These are phyloP conservation scores for Coemansia sp. DNA, from an alignment of 192 early-diverging fungal species.

Conservation along the genomic window DNA sequence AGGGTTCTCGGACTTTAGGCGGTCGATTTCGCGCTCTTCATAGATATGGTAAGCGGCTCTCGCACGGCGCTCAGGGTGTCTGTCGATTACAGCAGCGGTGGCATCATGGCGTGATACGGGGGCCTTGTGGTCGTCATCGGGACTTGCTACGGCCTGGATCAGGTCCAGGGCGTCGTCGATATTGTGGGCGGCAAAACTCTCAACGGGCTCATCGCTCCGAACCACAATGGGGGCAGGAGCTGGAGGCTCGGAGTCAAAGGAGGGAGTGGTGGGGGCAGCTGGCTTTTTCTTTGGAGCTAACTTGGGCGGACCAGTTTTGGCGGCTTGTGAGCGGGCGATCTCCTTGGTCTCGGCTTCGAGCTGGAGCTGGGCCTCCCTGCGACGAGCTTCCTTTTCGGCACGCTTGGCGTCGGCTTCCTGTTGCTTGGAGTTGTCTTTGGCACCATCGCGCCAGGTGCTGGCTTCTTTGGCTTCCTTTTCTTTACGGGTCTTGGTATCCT, in stretches of 20 bases:
- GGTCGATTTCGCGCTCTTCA: conserved; percentile 71
- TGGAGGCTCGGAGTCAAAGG: conserved; percentile 1
- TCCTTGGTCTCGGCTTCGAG: conserved; percentile 65
- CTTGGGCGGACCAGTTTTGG: conserved; percentile 15
- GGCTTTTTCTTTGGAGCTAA: conserved; percentile 12
- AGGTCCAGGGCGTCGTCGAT: conserved; percentile 88
- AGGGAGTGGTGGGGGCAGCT: not conserved
- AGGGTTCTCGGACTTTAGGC: conserved; percentile 79
- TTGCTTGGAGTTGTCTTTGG: conserved; percentile 67
- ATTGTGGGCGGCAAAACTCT: conserved; percentile 76
- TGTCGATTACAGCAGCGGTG: conserved; percentile 67
- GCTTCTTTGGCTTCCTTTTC: conserved; percentile 64
- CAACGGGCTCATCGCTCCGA: conserved; percentile 39
- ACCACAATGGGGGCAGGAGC: conserved; percentile 13
- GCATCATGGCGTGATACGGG: conserved; percentile 20
- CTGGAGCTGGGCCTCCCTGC: conserved; percentile 64
- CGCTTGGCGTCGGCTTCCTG: conserved; percentile 63
- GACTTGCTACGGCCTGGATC: conserved; percentile 51
- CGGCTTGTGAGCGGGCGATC: conserved; percentile 26
- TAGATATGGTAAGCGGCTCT: conserved; percentile 76
- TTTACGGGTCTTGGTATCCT: conserved; percentile 56
- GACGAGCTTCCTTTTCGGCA: conserved; percentile 55
- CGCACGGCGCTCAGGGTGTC: conserved; percentile 87
- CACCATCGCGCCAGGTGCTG: conserved; percentile 66
- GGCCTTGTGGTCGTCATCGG: conserved; percentile 11